Evolutionary conservation across 495 filamentous ascomycete genomes (phyloP), one percentile per base, ranked within the genome.

Genomic region (Margaritispora aquatica): DNA sequence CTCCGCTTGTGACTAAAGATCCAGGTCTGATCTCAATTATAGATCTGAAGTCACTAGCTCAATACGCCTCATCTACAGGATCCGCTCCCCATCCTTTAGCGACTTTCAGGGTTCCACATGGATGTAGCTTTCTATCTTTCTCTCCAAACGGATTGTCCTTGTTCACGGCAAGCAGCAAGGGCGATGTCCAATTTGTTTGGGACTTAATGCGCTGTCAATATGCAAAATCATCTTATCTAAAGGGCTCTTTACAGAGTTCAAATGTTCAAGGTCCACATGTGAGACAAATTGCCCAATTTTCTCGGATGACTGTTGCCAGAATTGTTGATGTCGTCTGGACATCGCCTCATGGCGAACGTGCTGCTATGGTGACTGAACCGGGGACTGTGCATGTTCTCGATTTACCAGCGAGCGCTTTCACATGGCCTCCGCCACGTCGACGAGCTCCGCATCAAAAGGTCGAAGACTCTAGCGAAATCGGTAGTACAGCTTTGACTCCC

Each of bases 321-420:
- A 89, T 96, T 44, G 80, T 96, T 1, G 93, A 97, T 67, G 87
- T 96, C 19, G 85, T 85, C 8, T 98, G 94, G 94, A 86, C 85
- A 1, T 77, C 82, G 38, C 92, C 93, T 8, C 84, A 84, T 47
- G 90, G 88, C 13, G 89, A 96, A 64, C 80, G 86, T 60, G 70
- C 91, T 13, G 92, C 92, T 13, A 83, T 98, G 67, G 81, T 96
- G 48, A 97, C 93, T 10, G 87, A 93, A 58, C 87, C 89, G 63
- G 90, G 93, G n/a, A 98, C 94, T 1, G 85, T 96, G 3, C 94
- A 98, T 71, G 82, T 96, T 23, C 85, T 94, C 63, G 88, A 96
- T 64, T 74, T 97, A 49, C 89, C 90, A n/a, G 73, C 83, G 24
- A 87, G 82, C 52, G 89, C 91, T 2, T 92, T 90, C 58, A 84